Evolutionary conservation across 2,329 filamentous ascomycete genomes (phyloP).

Genomic region (Aspergillus ochraceoroseus): DNA sequence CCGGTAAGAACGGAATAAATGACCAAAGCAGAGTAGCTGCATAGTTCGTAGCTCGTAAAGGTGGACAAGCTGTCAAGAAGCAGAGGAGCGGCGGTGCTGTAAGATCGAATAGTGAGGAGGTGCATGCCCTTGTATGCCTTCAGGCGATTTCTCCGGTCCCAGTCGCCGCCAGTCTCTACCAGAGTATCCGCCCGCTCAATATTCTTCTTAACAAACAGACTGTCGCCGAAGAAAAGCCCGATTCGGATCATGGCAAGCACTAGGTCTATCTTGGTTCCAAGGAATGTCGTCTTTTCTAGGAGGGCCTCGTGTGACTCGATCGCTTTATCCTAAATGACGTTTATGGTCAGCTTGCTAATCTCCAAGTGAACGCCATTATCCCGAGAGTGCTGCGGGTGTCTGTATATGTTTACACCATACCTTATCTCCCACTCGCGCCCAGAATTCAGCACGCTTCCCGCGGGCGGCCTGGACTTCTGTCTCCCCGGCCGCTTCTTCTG

Average conservation of each 20-base stretch:
- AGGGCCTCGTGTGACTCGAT: conserved; percentile 87
- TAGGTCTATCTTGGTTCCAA: conserved; percentile 95
- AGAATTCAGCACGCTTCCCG: conserved; percentile 94
- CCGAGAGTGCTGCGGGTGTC: no score
- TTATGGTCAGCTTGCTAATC: conserved; percentile 4
- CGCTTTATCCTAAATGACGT: conserved; percentile 69
- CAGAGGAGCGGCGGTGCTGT: conserved; percentile 82
- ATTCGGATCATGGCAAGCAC: conserved; percentile 94
- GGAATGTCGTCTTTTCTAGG: conserved; percentile 93
- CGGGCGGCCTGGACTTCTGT: conserved; percentile 89
- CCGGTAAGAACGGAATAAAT: conserved; percentile 94
- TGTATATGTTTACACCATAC: conserved; percentile 50
- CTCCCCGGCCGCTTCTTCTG: conserved; percentile 90
- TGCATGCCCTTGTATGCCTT: conserved; percentile 98
- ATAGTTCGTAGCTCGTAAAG: conserved; percentile 97
- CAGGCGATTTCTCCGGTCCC: conserved; percentile 94
- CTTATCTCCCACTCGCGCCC: conserved; percentile 94
- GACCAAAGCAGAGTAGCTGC: conserved; percentile 90
- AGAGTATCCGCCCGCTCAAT: conserved; percentile 83
- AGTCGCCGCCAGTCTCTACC: conserved; percentile 93
- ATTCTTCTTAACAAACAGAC: conserved; percentile 85
- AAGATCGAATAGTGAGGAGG: conserved; percentile 84
- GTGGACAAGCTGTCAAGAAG: conserved; percentile 96
- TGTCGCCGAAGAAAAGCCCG: conserved; percentile 93
- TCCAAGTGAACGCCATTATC: not conserved